phyloP scores from a whole-genome alignment of 1,139 yeast species.

The Eremothecium coryli region DNA sequence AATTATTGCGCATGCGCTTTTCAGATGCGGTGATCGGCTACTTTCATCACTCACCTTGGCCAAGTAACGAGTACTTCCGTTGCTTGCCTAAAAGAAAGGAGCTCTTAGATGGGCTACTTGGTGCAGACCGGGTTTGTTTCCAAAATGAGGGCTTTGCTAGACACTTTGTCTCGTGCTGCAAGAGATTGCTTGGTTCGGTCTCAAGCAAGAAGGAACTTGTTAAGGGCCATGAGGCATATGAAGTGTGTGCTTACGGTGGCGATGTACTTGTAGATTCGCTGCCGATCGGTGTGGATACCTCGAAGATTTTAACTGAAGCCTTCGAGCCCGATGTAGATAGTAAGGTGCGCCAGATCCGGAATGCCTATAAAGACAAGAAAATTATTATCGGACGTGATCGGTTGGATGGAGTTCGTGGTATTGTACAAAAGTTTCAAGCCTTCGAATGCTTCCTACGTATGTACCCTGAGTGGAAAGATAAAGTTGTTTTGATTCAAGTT shows the following conservation, averaged over 20 bases:
- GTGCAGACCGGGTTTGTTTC: slow-evolving; percentile 77
- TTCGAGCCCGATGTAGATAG: slow-evolving; percentile 38
- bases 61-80: slow-evolving; percentile 90
- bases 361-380: slow-evolving; percentile 63
- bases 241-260: slow-evolving; percentile 66
- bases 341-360: slow-evolving; percentile 45
- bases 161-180: slow-evolving; percentile 84
- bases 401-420: slow-evolving; percentile 72
- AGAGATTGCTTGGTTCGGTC: slow-evolving; percentile 66
- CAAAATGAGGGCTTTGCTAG: slow-evolving; percentile 81
- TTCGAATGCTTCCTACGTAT: slow-evolving; percentile 73
- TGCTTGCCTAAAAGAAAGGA: slow-evolving; percentile 76
- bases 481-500: slow-evolving; percentile 85
- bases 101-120: slow-evolving; percentile 81
- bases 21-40: slow-evolving; percentile 78
- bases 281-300: slow-evolving; percentile 81
- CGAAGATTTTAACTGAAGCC: slow-evolving; percentile 50
- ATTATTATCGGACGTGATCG: slow-evolving; percentile 79
- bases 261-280: slow-evolving; percentile 62
- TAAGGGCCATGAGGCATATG: slow-evolving; percentile 24
- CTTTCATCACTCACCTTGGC: slow-evolving; percentile 85
- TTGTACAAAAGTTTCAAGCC: slow-evolving; percentile 71
- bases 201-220: slow-evolving; percentile 38
- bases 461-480: slow-evolving; percentile 87
- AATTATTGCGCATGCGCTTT: slow-evolving; percentile 69